Base-by-base conservation (phyloP, 495 filamentous ascomycete genomes). In the Penicillium salamii region DNA sequence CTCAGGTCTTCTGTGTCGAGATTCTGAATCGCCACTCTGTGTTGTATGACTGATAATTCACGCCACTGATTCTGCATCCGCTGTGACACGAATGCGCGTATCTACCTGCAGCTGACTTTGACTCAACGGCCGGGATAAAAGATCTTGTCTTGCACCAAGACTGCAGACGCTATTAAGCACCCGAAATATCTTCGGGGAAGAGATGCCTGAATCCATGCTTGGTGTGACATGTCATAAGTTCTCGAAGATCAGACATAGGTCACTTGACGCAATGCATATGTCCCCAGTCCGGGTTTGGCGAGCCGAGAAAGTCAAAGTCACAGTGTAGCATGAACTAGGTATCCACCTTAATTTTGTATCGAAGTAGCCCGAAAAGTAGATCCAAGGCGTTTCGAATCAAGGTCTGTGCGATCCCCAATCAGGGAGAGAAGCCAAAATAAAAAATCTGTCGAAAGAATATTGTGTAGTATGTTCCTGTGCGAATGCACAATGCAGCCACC, bases 191-290 rank as follows among this genome's bases (percentile, higher is more conserved):
- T n/a, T n/a, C n/a, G n/a, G n/a, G n/a, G n/a, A n/a, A n/a, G n/a
- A n/a, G n/a, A n/a, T n/a, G n/a, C n/a, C n/a, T n/a, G n/a, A n/a
- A 45, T 26, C 23, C 13, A 13, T 35, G 8, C n/a, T 19, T 13
- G 21, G 42, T 19, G 35, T 46, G 43, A 46, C 29, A 17, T 34
- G 29, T 45, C 42, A 45, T 35, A 45, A 26, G 43, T 35, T 36
- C 21, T 46, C 20, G 20, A 46, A 46, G 19, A 31, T 17, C 43
- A 23, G 35, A 13, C 19, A 46, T 6, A 19, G 35, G 43, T 35
- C 31, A 46, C 20, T 36, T 46, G 43, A 36, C 32, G 23, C n/a
- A 33, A 35, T 46, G 32, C 32, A 46, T 46, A 21, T 17, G 20
- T 33, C 19, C 33, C 21, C 2, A 19, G 21, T 11, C 24, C 20